phyloP scores from a whole-genome alignment of 139 green algal species.

The Coelastrella sp. region DNA sequence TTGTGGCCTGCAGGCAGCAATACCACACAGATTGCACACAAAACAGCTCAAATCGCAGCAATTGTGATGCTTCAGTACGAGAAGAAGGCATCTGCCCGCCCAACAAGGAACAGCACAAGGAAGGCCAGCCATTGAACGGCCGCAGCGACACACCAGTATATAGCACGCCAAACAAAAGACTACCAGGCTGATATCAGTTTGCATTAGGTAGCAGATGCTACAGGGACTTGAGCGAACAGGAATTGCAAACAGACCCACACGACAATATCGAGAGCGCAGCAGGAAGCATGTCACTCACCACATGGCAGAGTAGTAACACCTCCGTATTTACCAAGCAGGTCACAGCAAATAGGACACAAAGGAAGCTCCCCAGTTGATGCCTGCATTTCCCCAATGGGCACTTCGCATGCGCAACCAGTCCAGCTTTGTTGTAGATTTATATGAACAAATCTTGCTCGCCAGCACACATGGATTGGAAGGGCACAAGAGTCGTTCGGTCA shows the following conservation, averaged over 20 bases:
- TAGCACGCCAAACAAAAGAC: too few species aligned
- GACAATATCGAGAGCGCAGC: background rate
- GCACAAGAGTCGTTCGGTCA: too few species aligned
- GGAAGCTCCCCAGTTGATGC: slow-evolving; percentile 44
- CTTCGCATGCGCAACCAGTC: background rate
- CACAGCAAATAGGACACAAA: slow-evolving; percentile 67
- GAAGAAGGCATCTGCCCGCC: too few species aligned
- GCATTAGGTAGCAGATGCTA: too few species aligned
- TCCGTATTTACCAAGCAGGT: slow-evolving; percentile 66
- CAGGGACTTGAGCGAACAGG: too few species aligned
- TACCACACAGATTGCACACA: background rate
- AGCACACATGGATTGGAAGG: background rate
- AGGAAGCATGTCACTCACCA: slow-evolving; percentile 52
- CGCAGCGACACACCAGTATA: too few species aligned
- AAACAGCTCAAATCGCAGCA: background rate
- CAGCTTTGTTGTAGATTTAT: too few species aligned
- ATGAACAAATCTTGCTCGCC: too few species aligned
- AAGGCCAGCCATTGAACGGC: too few species aligned
- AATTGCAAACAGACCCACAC: background rate
- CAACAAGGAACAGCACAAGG: too few species aligned
- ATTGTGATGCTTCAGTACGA: too few species aligned
- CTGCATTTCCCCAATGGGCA: background rate
- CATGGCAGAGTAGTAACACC: slow-evolving; percentile 74
- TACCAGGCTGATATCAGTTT: too few species aligned
- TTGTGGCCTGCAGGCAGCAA: slow-evolving; percentile 71